These are phyloP conservation scores for Paramyrothecium roridum DNA, from an alignment of 2,329 filamentous ascomycete genomes.

Conservation along the genomic window DNA sequence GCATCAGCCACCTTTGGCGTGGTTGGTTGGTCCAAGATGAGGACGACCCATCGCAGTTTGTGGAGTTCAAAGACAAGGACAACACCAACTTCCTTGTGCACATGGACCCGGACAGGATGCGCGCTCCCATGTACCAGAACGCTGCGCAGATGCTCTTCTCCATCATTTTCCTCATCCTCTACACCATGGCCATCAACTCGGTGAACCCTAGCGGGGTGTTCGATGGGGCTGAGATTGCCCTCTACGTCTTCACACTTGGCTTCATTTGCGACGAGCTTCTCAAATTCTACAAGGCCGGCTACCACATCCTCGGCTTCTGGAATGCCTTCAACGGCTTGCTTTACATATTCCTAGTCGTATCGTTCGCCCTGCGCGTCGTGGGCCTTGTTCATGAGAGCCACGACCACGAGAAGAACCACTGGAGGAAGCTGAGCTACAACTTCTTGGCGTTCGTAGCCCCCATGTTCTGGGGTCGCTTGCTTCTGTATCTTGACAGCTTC, in stretches of 20 bases:
- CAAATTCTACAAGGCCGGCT: constrained; percentile 93
- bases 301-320: constrained; percentile 93
- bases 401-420: constrained; percentile 45
- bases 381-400: constrained; percentile 63
- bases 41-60: constrained; percentile 81
- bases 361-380: constrained; percentile 74
- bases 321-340: constrained; percentile 88
- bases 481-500: constrained; percentile 90
- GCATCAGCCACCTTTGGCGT: constrained; percentile 86
- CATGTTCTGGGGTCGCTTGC: constrained; percentile 92
- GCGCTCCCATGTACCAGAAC: constrained; percentile 90
- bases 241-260: constrained; percentile 89
- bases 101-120: constrained; percentile 91
- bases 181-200: constrained; percentile 89
- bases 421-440: constrained; percentile 86
- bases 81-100: constrained; percentile 76
- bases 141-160: constrained; percentile 82
- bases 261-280: constrained; percentile 84
- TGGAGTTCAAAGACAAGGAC: constrained; percentile 81
- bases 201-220: constrained; percentile 83
- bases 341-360: constrained; percentile 75
- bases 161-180: constrained; percentile 77
- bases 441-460: constrained; percentile 90
- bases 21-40: constrained; percentile 98
- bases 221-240: constrained; percentile 75